A percentile compares a stretch with the other conserved stretches of the same genome.
Evolutionary conservation across 2,329 filamentous ascomycete species (phyloP).

Genomic region (Corniculantispora saksenae): DNA sequence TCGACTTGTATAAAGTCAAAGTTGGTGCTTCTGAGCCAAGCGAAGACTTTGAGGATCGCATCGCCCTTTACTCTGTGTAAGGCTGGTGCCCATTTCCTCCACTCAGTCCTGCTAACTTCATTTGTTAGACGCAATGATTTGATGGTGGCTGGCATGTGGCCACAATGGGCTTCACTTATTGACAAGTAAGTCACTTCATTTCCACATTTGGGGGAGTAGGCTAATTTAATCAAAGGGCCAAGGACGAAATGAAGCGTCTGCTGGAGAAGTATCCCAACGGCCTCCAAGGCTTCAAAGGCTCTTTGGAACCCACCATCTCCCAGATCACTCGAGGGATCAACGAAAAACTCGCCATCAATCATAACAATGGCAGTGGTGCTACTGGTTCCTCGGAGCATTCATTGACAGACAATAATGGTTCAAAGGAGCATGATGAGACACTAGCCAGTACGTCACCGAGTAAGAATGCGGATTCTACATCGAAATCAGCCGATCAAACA

Average conservation of each 20-base stretch:
- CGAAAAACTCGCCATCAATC: neutral
- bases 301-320: neutral
- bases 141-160: constrained; percentile 10
- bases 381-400: too few species aligned
- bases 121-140: constrained; percentile 12
- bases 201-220: neutral
- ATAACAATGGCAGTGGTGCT: too few species aligned
- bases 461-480: too few species aligned
- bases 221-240: neutral
- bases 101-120: neutral
- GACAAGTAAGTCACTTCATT: constrained; percentile 12
- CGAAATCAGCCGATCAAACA: too few species aligned
- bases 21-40: constrained; percentile 1
- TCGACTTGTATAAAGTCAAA: neutral
- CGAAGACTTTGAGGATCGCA: constrained; percentile 11
- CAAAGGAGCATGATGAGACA: too few species aligned
- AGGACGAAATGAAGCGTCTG: neutral
- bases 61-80: constrained; percentile 6
- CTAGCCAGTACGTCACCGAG: too few species aligned
- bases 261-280: constrained; percentile 7
- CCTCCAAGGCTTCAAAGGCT: neutral
- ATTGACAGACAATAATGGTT: too few species aligned
- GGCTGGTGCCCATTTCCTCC: neutral
- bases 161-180: constrained; percentile 10
- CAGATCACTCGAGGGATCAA: neutral